Evolutionary conservation across 495 filamentous ascomycete genomes (phyloP).

Genomic region (Lophium mytilinum): DNA sequence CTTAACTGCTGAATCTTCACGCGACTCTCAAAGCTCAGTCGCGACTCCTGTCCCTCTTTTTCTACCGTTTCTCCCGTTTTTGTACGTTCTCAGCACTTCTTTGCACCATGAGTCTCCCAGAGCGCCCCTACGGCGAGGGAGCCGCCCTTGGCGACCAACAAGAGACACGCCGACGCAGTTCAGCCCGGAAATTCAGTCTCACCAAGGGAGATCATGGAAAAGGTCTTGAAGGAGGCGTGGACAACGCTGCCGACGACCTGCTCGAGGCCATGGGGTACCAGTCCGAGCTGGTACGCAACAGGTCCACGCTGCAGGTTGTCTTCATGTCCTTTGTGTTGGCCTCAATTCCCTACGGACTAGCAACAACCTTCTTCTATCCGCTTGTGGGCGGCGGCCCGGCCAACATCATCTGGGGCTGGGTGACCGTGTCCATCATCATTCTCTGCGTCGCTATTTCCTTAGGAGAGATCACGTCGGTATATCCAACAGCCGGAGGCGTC

Average conservation of each 20-base stretch:
- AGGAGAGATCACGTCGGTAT: slow-evolving; percentile 51
- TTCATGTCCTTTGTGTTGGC: slow-evolving; percentile 49
- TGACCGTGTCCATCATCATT: slow-evolving; percentile 44
- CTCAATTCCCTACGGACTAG: slow-evolving; percentile 28
- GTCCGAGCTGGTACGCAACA: slow-evolving; percentile 42
- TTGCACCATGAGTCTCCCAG: no score
- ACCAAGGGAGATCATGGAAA: neutral
- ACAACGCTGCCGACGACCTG: slow-evolving; percentile 37
- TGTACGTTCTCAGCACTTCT: no score
- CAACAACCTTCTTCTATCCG: slow-evolving; percentile 26
- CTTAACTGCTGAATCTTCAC: no score
- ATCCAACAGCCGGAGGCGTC: slow-evolving; percentile 47
- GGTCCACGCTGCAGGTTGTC: slow-evolving; percentile 48
- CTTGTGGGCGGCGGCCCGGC: slow-evolving; percentile 39
- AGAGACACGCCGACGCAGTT: neutral
- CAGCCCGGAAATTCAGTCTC: slow-evolving; percentile 14
- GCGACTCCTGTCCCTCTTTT: no score
- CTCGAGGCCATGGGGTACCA: slow-evolving; percentile 47
- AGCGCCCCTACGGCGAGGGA: no score
- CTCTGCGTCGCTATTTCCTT: slow-evolving; percentile 48
- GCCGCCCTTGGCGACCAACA: no score
- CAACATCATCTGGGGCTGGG: slow-evolving; percentile 59
- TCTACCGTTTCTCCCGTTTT: no score
- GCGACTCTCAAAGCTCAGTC: no score
- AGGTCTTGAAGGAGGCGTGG: slow-evolving; percentile 6